Evolutionary conservation across 352 stramenopile genomes (phyloP).

Genomic region (Aphanomyces cochlioides): DNA sequence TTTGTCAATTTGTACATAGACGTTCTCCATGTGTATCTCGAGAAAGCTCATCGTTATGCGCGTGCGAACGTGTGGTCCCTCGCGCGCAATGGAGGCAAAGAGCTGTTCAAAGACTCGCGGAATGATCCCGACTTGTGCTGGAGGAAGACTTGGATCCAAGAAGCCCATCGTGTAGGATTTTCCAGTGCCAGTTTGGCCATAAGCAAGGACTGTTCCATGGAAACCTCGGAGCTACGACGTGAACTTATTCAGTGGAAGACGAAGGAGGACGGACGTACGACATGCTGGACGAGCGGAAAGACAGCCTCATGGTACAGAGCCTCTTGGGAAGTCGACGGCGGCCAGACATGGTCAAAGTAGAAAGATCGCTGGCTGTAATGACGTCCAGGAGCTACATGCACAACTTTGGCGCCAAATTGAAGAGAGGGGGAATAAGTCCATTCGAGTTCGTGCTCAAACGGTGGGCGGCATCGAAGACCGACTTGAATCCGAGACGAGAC

Average conservation of each 20-base stretch:
- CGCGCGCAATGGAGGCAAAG: conserved; percentile 35
- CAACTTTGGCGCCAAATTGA: background rate
- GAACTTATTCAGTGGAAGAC: background rate
- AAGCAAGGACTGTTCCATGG: conserved; percentile 56
- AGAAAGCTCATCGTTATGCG: conserved; percentile 54
- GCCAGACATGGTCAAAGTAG: conserved; percentile 64
- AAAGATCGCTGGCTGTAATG: conserved; percentile 42
- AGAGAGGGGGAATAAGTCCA: conserved; percentile 1
- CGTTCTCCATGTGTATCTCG: conserved; percentile 72
- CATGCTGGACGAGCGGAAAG: conserved; percentile 39
- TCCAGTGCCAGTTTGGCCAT: conserved; percentile 68
- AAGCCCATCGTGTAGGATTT: conserved; percentile 82
- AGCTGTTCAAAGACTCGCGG: conserved; percentile 58
- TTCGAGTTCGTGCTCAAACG: conserved; percentile 20
- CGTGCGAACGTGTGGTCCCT: background rate
- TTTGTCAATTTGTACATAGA: conserved; percentile 32
- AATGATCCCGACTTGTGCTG: conserved; percentile 51
- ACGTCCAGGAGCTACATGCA: conserved; percentile 21
- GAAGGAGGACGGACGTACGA: conserved; percentile 34
- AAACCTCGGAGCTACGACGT: conserved; percentile 32
- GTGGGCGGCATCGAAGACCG: conserved; percentile 21
- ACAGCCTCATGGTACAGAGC: conserved; percentile 52
- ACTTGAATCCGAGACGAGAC: conserved; percentile 20
- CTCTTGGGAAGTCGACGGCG: conserved; percentile 45
- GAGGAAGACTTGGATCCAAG: conserved; percentile 40